Evolutionary conservation across 495 filamentous ascomycete genomes (phyloP).

Genomic region (Podospora didyma): DNA sequence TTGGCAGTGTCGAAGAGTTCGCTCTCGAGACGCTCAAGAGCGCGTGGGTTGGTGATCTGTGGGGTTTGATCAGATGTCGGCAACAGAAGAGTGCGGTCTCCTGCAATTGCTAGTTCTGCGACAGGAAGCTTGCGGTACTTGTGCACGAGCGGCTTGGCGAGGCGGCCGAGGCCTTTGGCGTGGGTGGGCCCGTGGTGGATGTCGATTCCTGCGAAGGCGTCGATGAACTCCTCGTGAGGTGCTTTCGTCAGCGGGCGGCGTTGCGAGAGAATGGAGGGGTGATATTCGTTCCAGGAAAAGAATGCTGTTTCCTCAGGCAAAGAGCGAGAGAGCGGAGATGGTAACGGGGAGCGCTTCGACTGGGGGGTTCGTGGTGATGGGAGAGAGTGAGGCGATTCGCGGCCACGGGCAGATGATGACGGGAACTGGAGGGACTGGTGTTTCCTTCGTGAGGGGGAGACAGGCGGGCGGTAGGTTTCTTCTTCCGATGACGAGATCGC

Average conservation of each 20-base stretch:
- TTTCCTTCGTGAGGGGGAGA: too few species aligned
- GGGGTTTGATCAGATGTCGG: background rate
- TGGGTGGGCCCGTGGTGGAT: background rate
- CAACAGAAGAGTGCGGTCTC: constrained; percentile 1
- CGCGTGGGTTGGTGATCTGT: background rate
- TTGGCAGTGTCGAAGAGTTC: constrained; percentile 19
- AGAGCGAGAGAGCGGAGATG: too few species aligned
- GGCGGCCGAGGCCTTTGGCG: background rate
- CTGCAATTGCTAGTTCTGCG: background rate
- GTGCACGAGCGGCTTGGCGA: constrained; percentile 1
- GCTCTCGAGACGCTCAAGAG: constrained; percentile 7
- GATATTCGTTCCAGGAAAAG: background rate
- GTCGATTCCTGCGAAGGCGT: background rate
- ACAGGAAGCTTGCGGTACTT: background rate
- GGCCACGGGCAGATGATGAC: too few species aligned
- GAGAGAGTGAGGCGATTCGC: too few species aligned
- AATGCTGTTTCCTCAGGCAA: background rate
- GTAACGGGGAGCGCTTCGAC: too few species aligned
- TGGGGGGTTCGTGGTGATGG: too few species aligned
- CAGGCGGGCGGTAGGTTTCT: too few species aligned
- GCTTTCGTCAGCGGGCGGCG: background rate
- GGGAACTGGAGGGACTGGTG: too few species aligned
- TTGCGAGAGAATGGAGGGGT: background rate
- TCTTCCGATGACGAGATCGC: too few species aligned
- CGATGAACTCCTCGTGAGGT: background rate